Evolutionary conservation across 2,329 filamentous ascomycete species (phyloP).

Genomic region (Aspergillus carbonarius): DNA sequence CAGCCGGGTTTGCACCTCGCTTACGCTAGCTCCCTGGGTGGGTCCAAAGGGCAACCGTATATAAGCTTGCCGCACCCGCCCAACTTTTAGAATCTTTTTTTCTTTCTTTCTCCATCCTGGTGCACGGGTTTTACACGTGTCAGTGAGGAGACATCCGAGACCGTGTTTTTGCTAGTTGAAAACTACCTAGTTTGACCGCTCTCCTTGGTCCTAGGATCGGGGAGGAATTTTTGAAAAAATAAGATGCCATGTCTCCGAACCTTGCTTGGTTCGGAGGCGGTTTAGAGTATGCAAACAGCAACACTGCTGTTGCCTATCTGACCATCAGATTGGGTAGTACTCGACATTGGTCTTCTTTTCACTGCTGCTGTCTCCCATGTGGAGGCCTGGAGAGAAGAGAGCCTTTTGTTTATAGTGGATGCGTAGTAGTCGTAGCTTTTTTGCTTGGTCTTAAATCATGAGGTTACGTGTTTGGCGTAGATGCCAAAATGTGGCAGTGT

Average conservation of each 20-base stretch:
- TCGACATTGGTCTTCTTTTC: slow-evolving; percentile 37
- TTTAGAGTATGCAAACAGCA: slow-evolving; percentile 13
- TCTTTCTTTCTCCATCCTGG: slow-evolving; percentile 42
- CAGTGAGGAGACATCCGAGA: slow-evolving; percentile 87
- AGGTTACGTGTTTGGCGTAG: background rate
- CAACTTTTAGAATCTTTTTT: slow-evolving; percentile 29
- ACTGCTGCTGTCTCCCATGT: slow-evolving; percentile 35
- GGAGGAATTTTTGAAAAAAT: slow-evolving; percentile 75
- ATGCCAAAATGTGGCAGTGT: background rate
- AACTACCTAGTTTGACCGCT: slow-evolving; percentile 77
- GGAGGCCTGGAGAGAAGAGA: slow-evolving; percentile 42
- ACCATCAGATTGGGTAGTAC: background rate
- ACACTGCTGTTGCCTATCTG: background rate
- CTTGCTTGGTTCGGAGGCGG: slow-evolving; percentile 20
- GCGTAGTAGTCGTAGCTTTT: no score
- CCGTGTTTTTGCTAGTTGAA: slow-evolving; percentile 88
- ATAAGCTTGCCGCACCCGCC: slow-evolving; percentile 19
- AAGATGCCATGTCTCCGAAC: slow-evolving; percentile 26
- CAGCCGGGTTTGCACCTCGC: slow-evolving; percentile 17
- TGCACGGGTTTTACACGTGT: slow-evolving; percentile 73
- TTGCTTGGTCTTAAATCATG: no score
- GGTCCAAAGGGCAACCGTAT: slow-evolving; percentile 20
- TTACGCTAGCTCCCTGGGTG: slow-evolving; percentile 26
- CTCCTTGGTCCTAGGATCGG: slow-evolving; percentile 66
- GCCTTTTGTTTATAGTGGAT: background rate